A percentile compares a stretch with the other conserved stretches of the same genome.
These are phyloP conservation scores for Talaromyces atroroseus DNA, from an alignment of 2,329 filamentous ascomycete species.

Conservation along the genomic window DNA sequence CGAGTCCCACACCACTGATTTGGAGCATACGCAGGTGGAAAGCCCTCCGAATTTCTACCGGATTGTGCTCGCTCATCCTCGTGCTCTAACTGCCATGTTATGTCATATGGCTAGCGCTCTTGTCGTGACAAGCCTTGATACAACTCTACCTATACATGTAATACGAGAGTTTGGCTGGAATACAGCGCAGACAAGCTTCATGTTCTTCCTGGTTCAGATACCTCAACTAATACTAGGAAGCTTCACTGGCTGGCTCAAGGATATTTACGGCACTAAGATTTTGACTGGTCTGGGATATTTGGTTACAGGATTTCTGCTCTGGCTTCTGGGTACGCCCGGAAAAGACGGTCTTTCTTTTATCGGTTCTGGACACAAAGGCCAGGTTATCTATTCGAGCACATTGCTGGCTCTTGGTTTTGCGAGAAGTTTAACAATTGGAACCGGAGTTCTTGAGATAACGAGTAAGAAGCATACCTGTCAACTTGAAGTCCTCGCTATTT, in stretches of 20 bases:
- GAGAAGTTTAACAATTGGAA: constrained; percentile 23
- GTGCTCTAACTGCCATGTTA: constrained; percentile 39
- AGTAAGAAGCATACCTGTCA: constrained; percentile 16
- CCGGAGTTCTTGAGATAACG: constrained; percentile 26
- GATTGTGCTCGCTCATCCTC: constrained; percentile 38
- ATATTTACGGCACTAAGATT: constrained; percentile 21
- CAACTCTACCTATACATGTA: constrained; percentile 53
- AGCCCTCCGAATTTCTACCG: constrained; percentile 23
- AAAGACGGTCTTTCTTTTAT: constrained; percentile 24
- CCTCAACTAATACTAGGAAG: constrained; percentile 56
- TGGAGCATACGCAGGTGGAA: not conserved
- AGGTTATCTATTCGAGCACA: constrained; percentile 20
- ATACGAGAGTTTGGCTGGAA: constrained; percentile 50
- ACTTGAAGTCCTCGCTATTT: no score
- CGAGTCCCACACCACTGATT: not conserved
- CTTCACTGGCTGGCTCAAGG: constrained; percentile 46
- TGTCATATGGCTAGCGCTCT: constrained; percentile 44
- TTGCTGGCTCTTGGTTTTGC: constrained; percentile 20
- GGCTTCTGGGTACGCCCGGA: constrained; percentile 25
- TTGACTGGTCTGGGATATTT: constrained; percentile 23
- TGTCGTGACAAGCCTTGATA: constrained; percentile 51
- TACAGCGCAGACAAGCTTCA: constrained; percentile 50
- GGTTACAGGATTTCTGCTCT: constrained; percentile 20
- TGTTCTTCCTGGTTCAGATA: constrained; percentile 54
- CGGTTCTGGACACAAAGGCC: constrained; percentile 15